phyloP scores from a whole-genome alignment of 2,329 filamentous ascomycete genomes.

The Sordariomycetes sp. region DNA sequence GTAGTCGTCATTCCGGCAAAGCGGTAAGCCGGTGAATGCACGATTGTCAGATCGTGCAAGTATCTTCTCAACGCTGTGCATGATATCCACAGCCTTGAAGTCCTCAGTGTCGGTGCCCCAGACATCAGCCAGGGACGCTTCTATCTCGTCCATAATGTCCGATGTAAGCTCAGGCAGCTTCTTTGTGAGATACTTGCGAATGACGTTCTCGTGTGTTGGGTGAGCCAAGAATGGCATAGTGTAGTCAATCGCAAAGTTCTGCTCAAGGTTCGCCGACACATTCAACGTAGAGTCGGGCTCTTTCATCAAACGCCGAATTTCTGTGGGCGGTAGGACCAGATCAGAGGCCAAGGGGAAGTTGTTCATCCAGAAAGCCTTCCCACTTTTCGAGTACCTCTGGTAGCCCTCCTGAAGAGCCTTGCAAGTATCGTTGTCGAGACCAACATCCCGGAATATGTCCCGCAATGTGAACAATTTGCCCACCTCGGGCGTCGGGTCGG shows the following conservation, averaged over 20 bases:
- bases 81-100: conserved; percentile 1
- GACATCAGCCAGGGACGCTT: not conserved
- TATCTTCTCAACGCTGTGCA: conserved; percentile 1
- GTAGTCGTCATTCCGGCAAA: conserved; percentile 1
- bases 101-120: conserved; percentile 1
- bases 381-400: conserved; percentile 1
- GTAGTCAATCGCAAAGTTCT: conserved; percentile 1
- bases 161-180: conserved; percentile 1
- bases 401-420: not conserved
- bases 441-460: conserved; percentile 1
- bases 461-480: not conserved
- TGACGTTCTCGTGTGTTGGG: conserved; percentile 1
- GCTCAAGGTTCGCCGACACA: conserved; percentile 1
- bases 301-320: not conserved
- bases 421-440: not conserved
- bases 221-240: conserved; percentile 1
- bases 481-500: not conserved
- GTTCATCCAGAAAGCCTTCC: conserved; percentile 3
- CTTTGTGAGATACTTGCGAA: conserved; percentile 1
- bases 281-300: not conserved
- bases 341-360: conserved; percentile 1
- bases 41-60: conserved; percentile 2
- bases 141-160: conserved; percentile 2
- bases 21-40: conserved; percentile 1
- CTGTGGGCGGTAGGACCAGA: not conserved